These are phyloP conservation scores for Chrysoporthe puriensis DNA, from an alignment of 2,329 filamentous ascomycete species.

Conservation along the genomic window DNA sequence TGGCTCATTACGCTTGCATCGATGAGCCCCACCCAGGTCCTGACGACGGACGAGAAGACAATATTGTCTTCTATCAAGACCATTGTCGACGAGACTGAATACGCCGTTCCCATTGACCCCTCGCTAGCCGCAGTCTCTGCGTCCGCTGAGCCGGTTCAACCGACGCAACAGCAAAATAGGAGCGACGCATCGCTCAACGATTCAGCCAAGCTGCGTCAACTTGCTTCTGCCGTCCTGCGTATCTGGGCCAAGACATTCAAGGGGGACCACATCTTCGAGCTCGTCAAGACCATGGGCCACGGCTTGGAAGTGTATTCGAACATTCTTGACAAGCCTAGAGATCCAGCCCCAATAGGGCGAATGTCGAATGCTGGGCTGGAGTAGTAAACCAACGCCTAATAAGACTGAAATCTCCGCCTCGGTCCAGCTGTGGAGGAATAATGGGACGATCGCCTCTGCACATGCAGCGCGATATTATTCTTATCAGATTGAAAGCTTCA, in stretches of 20 bases:
- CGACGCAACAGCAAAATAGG: conserved; percentile 40
- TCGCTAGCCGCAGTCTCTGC: conserved; percentile 50
- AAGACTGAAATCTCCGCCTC: not conserved
- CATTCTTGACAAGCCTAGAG: conserved; percentile 57
- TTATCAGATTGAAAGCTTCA: not conserved
- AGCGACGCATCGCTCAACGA: conserved; percentile 53
- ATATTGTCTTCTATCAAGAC: conserved; percentile 60
- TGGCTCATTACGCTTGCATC: conserved; percentile 62
- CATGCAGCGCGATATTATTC: not conserved
- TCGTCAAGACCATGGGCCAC: conserved; percentile 60
- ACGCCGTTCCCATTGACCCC: conserved; percentile 62
- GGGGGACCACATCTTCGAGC: conserved; percentile 63
- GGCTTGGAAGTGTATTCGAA: conserved; percentile 62
- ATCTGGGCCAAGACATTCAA: conserved; percentile 67
- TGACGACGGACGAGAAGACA: conserved; percentile 56
- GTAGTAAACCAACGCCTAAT: not conserved
- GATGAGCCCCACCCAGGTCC: conserved; percentile 53
- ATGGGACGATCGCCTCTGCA: not conserved
- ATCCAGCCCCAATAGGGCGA: conserved; percentile 48
- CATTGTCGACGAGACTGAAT: conserved; percentile 66
- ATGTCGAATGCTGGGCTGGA: conserved; percentile 31
- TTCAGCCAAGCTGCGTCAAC: conserved; percentile 55
- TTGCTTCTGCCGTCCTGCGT: conserved; percentile 61
- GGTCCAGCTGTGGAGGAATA: too few relatives aligned
- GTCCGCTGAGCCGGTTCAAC: conserved; percentile 27